Conservation (phyloP, 306 rosid genomes). For the Inga oerstediana region DNA sequence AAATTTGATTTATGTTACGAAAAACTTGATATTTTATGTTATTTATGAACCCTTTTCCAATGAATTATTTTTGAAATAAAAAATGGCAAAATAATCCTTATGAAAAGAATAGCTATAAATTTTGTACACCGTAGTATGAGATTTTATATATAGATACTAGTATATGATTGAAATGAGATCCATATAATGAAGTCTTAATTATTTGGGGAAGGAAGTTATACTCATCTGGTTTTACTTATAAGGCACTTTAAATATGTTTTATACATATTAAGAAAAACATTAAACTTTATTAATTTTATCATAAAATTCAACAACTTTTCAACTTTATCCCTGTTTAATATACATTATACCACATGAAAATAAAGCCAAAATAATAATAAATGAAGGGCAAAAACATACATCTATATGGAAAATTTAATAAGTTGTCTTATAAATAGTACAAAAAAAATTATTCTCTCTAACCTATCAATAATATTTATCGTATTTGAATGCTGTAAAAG, state of each 20-base stretch:
- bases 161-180: not conserved
- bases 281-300: no score
- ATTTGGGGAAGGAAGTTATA: not conserved
- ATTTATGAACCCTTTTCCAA: not conserved
- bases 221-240: no score
- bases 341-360: no score
- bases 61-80: not conserved
- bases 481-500: slow-evolving; percentile 27
- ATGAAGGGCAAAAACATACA: no score
- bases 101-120: not conserved
- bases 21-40: not conserved
- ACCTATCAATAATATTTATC: not conserved
- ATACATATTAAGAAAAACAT: no score
- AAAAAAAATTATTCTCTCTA: no score
- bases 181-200: not conserved
- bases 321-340: no score
- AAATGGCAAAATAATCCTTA: not conserved
- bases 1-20: not conserved
- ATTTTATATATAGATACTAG: not conserved
- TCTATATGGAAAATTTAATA: no score
- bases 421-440: no score
- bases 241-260: no score
- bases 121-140: not conserved
- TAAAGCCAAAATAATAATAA: no score
- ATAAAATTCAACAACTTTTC: no score